Conservation (phyloP, 352 stramenopile species). For the Pythium scleroteichum region DNA sequence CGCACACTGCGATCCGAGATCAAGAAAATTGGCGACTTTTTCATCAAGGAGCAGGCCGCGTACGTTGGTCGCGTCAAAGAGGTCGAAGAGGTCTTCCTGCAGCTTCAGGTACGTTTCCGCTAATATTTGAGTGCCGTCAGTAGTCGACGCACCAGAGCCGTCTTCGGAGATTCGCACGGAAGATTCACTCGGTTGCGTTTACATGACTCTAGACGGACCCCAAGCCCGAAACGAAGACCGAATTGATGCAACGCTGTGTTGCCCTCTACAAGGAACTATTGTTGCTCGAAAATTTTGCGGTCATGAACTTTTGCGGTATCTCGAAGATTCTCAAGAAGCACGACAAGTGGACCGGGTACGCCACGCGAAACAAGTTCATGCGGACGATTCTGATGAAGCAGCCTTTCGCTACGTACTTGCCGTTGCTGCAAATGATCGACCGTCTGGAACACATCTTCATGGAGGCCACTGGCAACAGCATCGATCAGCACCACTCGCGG, state of each 20-base stretch:
- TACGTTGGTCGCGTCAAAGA: constrained; percentile 64
- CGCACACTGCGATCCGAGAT: constrained; percentile 82
- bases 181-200: background rate
- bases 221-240: constrained; percentile 59
- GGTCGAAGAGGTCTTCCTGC: constrained; percentile 67
- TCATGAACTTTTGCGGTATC: constrained; percentile 91
- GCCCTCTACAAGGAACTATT: constrained; percentile 86
- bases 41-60: constrained; percentile 76
- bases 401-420: constrained; percentile 83
- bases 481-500: constrained; percentile 79
- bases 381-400: constrained; percentile 90
- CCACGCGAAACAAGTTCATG: constrained; percentile 90
- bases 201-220: constrained; percentile 35
- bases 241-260: constrained; percentile 82
- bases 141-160: no score
- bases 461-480: constrained; percentile 82
- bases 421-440: constrained; percentile 85
- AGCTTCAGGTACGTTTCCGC: constrained; percentile 62
- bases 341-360: constrained; percentile 91
- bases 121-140: background rate
- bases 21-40: constrained; percentile 86
- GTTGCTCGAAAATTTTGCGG: constrained; percentile 86
- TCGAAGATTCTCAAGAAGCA: constrained; percentile 92
- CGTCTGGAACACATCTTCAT: constrained; percentile 88
- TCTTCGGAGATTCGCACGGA: background rate